Evolutionary conservation across 129 eudicot genomes (phyloP).

Genomic region (Solidago caesia): DNA sequence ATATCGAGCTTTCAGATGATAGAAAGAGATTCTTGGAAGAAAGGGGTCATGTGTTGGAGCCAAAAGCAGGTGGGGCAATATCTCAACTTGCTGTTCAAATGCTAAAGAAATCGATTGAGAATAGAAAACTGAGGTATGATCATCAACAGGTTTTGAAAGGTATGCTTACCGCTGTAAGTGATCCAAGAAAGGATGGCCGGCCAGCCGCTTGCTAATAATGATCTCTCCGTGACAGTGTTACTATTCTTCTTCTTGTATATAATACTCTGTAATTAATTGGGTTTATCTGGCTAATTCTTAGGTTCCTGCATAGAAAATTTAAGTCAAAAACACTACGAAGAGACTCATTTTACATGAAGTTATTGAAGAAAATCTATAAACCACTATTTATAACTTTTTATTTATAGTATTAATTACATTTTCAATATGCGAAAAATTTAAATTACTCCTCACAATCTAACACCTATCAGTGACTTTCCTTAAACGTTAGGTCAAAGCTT

Average conservation of each 20-base stretch:
- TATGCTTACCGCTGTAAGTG: conserved; percentile 76
- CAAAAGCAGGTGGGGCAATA: conserved; percentile 64
- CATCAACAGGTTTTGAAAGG: conserved; percentile 38
- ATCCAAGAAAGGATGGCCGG: conserved; percentile 83
- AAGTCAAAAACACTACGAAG: too few species aligned
- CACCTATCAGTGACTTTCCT: too few species aligned
- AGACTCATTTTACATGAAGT: neutral
- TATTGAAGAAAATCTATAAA: too few species aligned
- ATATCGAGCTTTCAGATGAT: conserved; percentile 32
- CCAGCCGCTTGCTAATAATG: conserved; percentile 65
- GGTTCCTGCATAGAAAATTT: too few species aligned
- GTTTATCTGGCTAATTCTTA: neutral
- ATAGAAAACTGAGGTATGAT: conserved; percentile 35
- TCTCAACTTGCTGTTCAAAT: conserved; percentile 76
- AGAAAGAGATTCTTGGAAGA: conserved; percentile 54
- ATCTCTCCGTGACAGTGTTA: neutral
- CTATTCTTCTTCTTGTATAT: neutral
- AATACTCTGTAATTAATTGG: neutral
- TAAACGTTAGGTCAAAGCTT: too few species aligned
- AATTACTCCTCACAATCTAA: too few species aligned
- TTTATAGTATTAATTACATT: too few species aligned
- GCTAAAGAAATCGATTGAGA: conserved; percentile 28
- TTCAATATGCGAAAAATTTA: too few species aligned
- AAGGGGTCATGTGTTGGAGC: conserved; percentile 63
- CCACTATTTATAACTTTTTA: too few species aligned